Evolutionary conservation across 108 stramenopile species (phyloP).

Genomic region (Skeletonema costatum): DNA sequence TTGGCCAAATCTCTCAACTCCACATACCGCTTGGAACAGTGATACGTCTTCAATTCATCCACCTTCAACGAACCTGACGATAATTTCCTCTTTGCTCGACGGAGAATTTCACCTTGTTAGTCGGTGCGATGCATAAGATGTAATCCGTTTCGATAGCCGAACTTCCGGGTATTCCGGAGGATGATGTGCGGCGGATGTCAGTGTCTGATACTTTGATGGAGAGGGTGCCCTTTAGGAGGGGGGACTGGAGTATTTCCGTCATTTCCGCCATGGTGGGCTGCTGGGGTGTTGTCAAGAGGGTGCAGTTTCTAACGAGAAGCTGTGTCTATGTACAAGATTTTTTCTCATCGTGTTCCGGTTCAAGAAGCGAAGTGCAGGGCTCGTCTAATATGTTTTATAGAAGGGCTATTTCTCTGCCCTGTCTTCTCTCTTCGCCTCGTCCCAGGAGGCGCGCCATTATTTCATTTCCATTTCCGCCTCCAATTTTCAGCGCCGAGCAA

Average conservation of each 20-base stretch:
- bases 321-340: no score
- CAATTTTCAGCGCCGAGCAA: no score
- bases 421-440: no score
- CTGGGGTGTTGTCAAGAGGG: no score
- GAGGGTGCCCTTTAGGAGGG: constrained; percentile 20
- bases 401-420: no score
- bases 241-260: constrained; percentile 16
- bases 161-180: neutral
- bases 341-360: no score
- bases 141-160: constrained; percentile 29
- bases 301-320: no score
- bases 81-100: neutral
- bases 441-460: neutral
- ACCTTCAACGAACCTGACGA: neutral
- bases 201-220: constrained; percentile 23
- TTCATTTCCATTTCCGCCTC: neutral
- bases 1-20: constrained; percentile 23
- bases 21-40: constrained; percentile 28
- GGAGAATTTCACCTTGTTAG: neutral
- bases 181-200: constrained; percentile 17
- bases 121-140: constrained; percentile 4
- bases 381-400: no score
- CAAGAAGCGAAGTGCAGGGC: no score
- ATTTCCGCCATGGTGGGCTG: neutral
- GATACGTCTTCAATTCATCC: constrained; percentile 8